Percentiles rank a stretch among this genome's conserved stretches.
Evolutionary conservation across 805 yeast genomes (phyloP).

Genomic region (Saturnispora bothae): DNA sequence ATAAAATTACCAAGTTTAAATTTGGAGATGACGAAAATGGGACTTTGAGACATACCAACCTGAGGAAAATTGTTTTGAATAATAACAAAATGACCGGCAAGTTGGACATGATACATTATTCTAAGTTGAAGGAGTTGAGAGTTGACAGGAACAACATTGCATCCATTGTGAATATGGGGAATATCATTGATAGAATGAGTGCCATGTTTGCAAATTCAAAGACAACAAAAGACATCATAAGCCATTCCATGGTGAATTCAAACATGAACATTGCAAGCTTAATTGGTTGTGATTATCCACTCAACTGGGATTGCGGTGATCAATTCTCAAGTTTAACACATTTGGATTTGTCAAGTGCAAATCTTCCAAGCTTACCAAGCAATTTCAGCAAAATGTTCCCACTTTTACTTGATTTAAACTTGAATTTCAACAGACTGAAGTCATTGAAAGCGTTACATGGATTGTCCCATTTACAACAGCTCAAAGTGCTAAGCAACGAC

Average conservation of each 20-base stretch:
- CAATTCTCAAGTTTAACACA: constrained; percentile 27
- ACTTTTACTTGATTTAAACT: constrained; percentile 35
- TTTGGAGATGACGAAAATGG: constrained; percentile 19
- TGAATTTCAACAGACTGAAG: constrained; percentile 37
- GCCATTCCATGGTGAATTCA: constrained; percentile 10
- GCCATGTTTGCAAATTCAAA: constrained; percentile 27
- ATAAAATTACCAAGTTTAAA: constrained; percentile 25
- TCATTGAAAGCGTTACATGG: constrained; percentile 27
- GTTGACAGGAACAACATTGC: constrained; percentile 32
- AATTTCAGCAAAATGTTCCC: constrained; percentile 33
- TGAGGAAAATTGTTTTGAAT: constrained; percentile 10
- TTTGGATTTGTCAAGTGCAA: constrained; percentile 38
- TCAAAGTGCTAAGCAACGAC: constrained; percentile 37
- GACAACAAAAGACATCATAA: constrained; percentile 18
- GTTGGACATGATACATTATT: constrained; percentile 26
- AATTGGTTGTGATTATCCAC: constrained; percentile 18
- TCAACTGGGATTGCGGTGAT: constrained; percentile 3
- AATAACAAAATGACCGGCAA: constrained; percentile 4
- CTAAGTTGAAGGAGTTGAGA: constrained; percentile 33
- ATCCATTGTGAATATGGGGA: constrained; percentile 21
- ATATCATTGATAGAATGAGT: constrained; percentile 33
- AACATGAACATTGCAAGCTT: constrained; percentile 29
- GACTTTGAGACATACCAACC: constrained; percentile 18
- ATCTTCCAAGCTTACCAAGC: constrained; percentile 29
- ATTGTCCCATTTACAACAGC: constrained; percentile 28